Base-by-base conservation (phyloP, 495 filamentous ascomycete genomes). In the Copromyces sp. region DNA sequence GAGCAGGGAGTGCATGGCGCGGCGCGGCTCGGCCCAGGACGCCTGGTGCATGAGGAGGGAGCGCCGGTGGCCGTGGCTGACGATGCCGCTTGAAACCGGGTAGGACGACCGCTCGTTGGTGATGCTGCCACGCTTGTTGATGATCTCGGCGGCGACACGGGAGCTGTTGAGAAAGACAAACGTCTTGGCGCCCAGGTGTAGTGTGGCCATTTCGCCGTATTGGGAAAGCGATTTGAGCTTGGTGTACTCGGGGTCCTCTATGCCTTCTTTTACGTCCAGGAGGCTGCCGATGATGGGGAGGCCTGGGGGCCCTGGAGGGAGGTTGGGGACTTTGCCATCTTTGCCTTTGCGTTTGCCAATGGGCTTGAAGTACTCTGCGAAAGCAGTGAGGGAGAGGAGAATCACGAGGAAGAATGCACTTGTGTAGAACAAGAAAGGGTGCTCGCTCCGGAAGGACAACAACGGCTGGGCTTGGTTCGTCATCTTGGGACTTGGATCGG, bases 1-100 rank as follows among this genome's bases (percentile, higher is more conserved):
- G n/a, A 85, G 75, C 12, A 85, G 75, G 3, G 76, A 76, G 72
- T 86, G 84, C 80, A 83, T 84, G 39, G 85, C 79, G 39, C 75
- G 78, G 3, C 78, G 75, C 1, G 69, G 69, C 59, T 76, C 73
- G 12, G 74, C 69, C 79, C 80, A 82, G 5, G 78, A 71, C 39
- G 72, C 69, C 59, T 81, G 75, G 11, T 70, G 75, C 73, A 77
- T 74, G 29, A 83, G 45, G 6, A 83, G 45, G 20, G 78, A 77
- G 17, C 80, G 76, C 32, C 70, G 68, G 59, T 76, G 74, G 39
- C 8, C 8, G 45, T 77, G 75, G 44, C 77, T 79, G 73, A 82
- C 75, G 59, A 83, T 69, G 41, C 71, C 72, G 37, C 69, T 71
- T 2, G 75, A 68, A 72, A 79, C 75, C 42, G 81, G 81, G 40